phyloP scores from a whole-genome alignment of 805 yeast species.

The Cyberlindnera veronae region DNA sequence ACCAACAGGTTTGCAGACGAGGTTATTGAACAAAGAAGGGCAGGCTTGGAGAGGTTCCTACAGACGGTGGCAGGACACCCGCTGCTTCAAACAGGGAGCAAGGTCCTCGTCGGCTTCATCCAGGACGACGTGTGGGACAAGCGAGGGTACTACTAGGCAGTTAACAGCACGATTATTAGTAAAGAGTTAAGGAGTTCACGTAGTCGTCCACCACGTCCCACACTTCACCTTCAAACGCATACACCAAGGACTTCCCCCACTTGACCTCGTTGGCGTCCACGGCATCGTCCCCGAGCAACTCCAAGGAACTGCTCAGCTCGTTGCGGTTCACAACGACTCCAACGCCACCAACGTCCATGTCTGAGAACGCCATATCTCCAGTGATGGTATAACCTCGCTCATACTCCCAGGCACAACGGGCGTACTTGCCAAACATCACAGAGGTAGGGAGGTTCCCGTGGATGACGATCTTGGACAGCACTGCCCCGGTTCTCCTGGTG shows the following conservation, averaged over 20 bases:
- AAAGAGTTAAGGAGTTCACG: slow-evolving; percentile 37
- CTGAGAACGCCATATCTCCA: neutral
- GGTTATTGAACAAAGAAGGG: slow-evolving; percentile 77
- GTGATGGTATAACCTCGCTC: neutral
- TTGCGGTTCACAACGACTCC: slow-evolving; percentile 21
- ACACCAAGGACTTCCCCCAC: slow-evolving; percentile 32
- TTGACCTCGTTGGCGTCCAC: slow-evolving; percentile 14
- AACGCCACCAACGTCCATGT: neutral
- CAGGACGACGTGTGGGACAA: slow-evolving; percentile 81
- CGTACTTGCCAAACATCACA: slow-evolving; percentile 52
- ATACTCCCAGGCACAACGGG: slow-evolving; percentile 32
- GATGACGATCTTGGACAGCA: slow-evolving; percentile 43
- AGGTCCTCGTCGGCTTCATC: slow-evolving; percentile 73
- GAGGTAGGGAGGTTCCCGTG: slow-evolving; percentile 52
- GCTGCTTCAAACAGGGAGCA: slow-evolving; percentile 80
- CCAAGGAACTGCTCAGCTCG: slow-evolving; percentile 37
- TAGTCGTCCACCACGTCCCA: slow-evolving; percentile 41
- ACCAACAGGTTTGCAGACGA: slow-evolving; percentile 72
- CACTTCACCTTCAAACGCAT: slow-evolving; percentile 28
- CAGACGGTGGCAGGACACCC: slow-evolving; percentile 89
- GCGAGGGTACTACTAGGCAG: slow-evolving; percentile 15
- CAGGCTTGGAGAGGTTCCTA: slow-evolving; percentile 79
- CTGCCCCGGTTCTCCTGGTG: slow-evolving; percentile 29
- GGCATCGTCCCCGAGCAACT: slow-evolving; percentile 32
- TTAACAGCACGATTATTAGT: too few relatives aligned